Evolutionary conservation across 2,329 filamentous ascomycete species (phyloP).

Genomic region (Penicillium psychrosexuale): DNA sequence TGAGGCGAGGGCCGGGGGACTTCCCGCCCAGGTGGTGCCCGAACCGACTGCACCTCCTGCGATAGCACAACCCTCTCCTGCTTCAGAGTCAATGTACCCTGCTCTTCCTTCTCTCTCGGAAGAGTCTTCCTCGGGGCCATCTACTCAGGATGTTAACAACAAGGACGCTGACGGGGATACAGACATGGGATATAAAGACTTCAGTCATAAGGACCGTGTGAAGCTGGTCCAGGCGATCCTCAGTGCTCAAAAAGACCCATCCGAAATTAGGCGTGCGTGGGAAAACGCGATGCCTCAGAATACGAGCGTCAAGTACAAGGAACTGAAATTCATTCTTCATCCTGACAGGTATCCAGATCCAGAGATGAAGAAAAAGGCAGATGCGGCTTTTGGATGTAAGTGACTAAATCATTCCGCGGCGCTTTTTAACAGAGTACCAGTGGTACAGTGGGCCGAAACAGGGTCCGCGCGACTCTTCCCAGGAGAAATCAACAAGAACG

Average conservation of each 20-base stretch:
- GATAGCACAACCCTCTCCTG: too few species aligned
- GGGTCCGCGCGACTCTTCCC: not conserved
- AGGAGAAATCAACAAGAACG: not conserved
- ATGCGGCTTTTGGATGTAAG: not conserved
- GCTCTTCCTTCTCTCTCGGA: too few species aligned
- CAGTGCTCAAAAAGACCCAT: not conserved
- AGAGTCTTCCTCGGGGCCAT: not conserved
- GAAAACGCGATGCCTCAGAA: not conserved
- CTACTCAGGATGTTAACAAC: not conserved
- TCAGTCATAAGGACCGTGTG: not conserved
- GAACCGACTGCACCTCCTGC: too few species aligned
- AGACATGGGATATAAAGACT: not conserved
- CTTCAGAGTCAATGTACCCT: not conserved
- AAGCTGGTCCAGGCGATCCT: not conserved
- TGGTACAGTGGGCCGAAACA: not conserved
- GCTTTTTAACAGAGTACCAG: not conserved
- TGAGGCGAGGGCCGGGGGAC: too few species aligned
- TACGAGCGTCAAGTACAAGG: not conserved
- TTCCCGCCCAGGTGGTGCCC: too few species aligned
- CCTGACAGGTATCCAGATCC: conserved; percentile 7
- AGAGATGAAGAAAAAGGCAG: conserved; percentile 1
- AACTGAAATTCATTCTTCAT: not conserved
- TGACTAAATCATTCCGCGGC: not conserved
- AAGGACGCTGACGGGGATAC: too few species aligned
- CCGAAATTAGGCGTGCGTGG: not conserved